Evolutionary conservation across 768 basidiomycete species (phyloP).

Genomic region (Coprinopsis marcescibilis): DNA sequence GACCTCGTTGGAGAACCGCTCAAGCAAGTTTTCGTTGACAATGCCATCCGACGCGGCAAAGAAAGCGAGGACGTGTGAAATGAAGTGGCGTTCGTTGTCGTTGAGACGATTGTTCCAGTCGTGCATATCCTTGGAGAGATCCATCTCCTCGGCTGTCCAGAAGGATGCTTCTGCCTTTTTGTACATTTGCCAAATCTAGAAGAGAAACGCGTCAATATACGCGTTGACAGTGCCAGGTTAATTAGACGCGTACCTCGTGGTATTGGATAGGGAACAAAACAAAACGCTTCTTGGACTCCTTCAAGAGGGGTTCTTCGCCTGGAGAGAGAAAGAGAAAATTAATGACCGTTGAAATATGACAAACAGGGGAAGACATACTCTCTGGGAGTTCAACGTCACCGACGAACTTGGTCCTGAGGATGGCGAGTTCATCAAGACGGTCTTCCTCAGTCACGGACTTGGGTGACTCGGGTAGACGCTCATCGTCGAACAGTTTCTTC

Average conservation of each 20-base stretch:
- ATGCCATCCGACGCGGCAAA: slow-evolving; percentile 97
- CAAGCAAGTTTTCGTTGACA: slow-evolving; percentile 94
- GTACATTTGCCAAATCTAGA: slow-evolving; percentile 95
- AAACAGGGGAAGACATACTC: slow-evolving; percentile 24
- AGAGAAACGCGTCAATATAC: background rate
- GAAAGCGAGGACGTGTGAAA: slow-evolving; percentile 94
- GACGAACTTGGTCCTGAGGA: slow-evolving; percentile 28
- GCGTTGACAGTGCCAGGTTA: background rate
- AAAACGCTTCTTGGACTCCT: slow-evolving; percentile 76
- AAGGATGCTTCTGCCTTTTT: slow-evolving; percentile 95
- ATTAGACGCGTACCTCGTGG: slow-evolving; percentile 58
- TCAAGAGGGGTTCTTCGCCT: slow-evolving; percentile 82
- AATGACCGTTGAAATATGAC: background rate
- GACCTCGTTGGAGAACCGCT: slow-evolving; percentile 92
- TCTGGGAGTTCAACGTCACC: slow-evolving; percentile 71
- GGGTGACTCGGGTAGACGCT: slow-evolving; percentile 30
- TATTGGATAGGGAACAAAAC: slow-evolving; percentile 95
- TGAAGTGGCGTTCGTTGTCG: slow-evolving; percentile 83
- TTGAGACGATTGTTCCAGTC: slow-evolving; percentile 90
- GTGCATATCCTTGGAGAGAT: slow-evolving; percentile 83
- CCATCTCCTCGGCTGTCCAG: slow-evolving; percentile 94
- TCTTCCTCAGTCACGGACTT: slow-evolving; percentile 24
- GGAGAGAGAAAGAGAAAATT: slow-evolving; percentile 26
- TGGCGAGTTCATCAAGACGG: slow-evolving; percentile 12
- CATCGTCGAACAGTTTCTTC: slow-evolving; percentile 25